Percentiles rank a stretch among this genome's conserved stretches.
These are phyloP conservation scores for Geosmithia morbida DNA, from an alignment of 2,329 filamentous ascomycete genomes.

Conservation along the genomic window DNA sequence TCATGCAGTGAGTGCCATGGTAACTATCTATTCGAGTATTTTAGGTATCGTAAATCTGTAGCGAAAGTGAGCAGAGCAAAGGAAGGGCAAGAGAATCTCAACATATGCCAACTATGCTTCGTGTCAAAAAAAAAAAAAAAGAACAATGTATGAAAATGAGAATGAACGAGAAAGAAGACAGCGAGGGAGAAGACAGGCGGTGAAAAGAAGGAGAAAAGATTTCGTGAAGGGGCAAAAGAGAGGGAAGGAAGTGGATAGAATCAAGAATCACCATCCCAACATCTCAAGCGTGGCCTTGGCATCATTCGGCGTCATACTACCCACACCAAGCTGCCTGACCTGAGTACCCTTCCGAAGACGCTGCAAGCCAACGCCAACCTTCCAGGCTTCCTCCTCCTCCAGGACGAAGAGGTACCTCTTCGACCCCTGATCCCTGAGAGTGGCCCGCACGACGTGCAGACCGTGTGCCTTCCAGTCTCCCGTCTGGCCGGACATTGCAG, in stretches of 20 bases:
- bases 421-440: slow-evolving; percentile 49
- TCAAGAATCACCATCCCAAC: slow-evolving; percentile 32
- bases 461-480: slow-evolving; percentile 40
- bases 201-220: no score
- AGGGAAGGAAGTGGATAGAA: background rate
- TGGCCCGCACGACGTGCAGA: slow-evolving; percentile 48
- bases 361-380: slow-evolving; percentile 47
- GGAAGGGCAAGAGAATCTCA: no score
- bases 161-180: no score
- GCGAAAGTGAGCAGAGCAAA: no score
- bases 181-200: no score
- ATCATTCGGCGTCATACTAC: slow-evolving; percentile 38
- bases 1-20: no score
- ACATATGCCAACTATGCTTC: no score
- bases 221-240: no score
- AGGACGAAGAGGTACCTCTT: slow-evolving; percentile 53
- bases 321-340: slow-evolving; percentile 43
- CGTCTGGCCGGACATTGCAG: slow-evolving; percentile 24
- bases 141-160: no score
- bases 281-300: slow-evolving; percentile 40
- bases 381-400: slow-evolving; percentile 52
- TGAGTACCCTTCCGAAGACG: slow-evolving; percentile 45
- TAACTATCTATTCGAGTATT: no score
- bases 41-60: no score
- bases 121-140: no score